A percentile compares a stretch with the other conserved stretches of the same genome.
These are phyloP conservation scores for Mucor saturninus DNA, from an alignment of 371 early-diverging fungal species.

Conservation along the genomic window DNA sequence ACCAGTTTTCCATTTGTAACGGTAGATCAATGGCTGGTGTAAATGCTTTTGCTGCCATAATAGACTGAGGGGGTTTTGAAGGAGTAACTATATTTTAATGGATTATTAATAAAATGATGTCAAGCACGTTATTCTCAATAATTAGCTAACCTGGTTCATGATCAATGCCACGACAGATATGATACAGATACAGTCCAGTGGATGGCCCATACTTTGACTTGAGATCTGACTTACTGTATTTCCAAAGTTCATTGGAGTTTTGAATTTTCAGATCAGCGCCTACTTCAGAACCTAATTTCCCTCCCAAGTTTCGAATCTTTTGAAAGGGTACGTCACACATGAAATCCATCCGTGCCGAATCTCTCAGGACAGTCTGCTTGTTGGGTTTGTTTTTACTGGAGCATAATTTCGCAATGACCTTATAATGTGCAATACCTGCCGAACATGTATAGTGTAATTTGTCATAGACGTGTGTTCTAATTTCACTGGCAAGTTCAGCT, in stretches of 20 bases:
- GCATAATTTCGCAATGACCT: constrained; percentile 83
- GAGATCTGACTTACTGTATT: constrained; percentile 38
- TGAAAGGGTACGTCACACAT: constrained; percentile 69
- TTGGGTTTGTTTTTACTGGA: constrained; percentile 89
- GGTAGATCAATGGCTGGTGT: constrained; percentile 33
- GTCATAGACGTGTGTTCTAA: constrained; percentile 68
- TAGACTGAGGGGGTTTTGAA: constrained; percentile 57
- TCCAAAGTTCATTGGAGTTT: constrained; percentile 55
- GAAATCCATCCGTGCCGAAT: constrained; percentile 55
- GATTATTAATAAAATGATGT: neutral
- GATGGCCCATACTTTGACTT: constrained; percentile 47
- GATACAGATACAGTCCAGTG: constrained; percentile 61
- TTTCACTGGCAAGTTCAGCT: constrained; percentile 69
- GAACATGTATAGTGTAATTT: constrained; percentile 84
- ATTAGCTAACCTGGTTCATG: constrained; percentile 52
- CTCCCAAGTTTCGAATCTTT: constrained; percentile 86
- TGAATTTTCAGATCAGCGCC: constrained; percentile 62
- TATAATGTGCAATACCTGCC: constrained; percentile 86
- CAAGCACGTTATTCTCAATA: neutral
- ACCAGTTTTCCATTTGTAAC: constrained; percentile 57
- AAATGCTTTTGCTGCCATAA: constrained; percentile 65
- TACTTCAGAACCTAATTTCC: constrained; percentile 83
- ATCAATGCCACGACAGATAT: constrained; percentile 70
- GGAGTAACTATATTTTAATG: constrained; percentile 36
- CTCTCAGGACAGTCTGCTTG: constrained; percentile 76